These are phyloP conservation scores for Stevia rebaudiana DNA, from an alignment of 140 eudicot genomes.

Conservation along the genomic window DNA sequence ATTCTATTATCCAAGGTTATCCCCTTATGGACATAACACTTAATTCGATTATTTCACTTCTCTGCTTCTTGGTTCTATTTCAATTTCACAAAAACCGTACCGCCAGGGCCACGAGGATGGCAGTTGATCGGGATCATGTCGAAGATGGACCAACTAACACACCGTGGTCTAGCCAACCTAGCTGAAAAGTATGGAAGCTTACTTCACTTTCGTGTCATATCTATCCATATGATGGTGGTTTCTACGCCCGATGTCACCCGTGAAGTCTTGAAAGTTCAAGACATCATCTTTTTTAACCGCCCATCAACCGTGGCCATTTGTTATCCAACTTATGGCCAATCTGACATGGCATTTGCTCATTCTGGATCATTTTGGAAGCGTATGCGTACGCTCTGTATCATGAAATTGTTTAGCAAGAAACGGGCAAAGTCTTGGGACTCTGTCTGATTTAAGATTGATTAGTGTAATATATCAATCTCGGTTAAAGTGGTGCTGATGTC, in stretches of 20 bases:
- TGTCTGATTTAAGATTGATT: no score
- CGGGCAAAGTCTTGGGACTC: slow-evolving; percentile 17
- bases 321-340: not conserved
- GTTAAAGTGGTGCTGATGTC: no score
- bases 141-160: slow-evolving; percentile 22
- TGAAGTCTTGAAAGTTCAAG: slow-evolving; percentile 2
- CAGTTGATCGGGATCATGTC: slow-evolving; percentile 15
- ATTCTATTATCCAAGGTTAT: no score
- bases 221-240: not conserved
- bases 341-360: slow-evolving; percentile 14
- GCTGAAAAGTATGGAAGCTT: slow-evolving; percentile 1
- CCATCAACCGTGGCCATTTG: slow-evolving; percentile 7
- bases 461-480: no score
- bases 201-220: slow-evolving; percentile 2
- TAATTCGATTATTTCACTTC: no score
- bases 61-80: no score
- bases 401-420: slow-evolving; percentile 10
- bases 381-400: slow-evolving; percentile 11
- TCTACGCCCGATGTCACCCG: slow-evolving; percentile 1
- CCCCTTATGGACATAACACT: no score
- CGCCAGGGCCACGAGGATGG: slow-evolving; percentile 16
- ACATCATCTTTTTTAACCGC: slow-evolving; percentile 2
- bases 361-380: slow-evolving; percentile 11
- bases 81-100: no score
- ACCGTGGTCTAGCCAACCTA: not conserved